These are phyloP conservation scores for Dactylis glomerata DNA, from an alignment of 176 grass and related monocot species.

Conservation along the genomic window DNA sequence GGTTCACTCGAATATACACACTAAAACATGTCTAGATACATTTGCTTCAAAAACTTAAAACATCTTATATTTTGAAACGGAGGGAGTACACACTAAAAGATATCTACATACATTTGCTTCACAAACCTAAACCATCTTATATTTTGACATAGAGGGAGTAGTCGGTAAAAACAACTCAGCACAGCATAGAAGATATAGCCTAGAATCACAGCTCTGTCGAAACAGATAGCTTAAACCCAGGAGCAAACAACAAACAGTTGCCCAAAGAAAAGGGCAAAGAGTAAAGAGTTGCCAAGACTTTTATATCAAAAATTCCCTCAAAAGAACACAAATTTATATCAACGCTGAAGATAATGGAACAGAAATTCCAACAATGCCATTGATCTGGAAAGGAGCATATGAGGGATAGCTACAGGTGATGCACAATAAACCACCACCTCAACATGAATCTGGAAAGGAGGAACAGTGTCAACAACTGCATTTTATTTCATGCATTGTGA, in stretches of 20 bases:
- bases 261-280: neutral
- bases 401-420: constrained; percentile 1
- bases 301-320: neutral
- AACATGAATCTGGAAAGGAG: constrained; percentile 20
- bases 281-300: neutral
- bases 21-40: too few species aligned
- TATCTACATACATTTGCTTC: too few species aligned
- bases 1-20: too few species aligned
- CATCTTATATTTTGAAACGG: too few species aligned
- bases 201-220: neutral
- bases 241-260: neutral
- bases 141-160: too few species aligned
- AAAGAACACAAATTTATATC: neutral
- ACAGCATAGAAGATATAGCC: neutral
- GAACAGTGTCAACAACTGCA: constrained; percentile 55
- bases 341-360: neutral
- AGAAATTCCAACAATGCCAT: neutral
- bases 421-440: constrained; percentile 25
- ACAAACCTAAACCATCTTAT: too few species aligned
- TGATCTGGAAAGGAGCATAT: neutral
- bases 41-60: too few species aligned
- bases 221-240: neutral
- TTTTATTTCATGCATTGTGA: constrained; percentile 71
- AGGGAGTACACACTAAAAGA: too few species aligned
- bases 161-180: neutral